Base-by-base conservation (phyloP, 2,329 filamentous ascomycete species). In the Colletotrichum nymphaeae region DNA sequence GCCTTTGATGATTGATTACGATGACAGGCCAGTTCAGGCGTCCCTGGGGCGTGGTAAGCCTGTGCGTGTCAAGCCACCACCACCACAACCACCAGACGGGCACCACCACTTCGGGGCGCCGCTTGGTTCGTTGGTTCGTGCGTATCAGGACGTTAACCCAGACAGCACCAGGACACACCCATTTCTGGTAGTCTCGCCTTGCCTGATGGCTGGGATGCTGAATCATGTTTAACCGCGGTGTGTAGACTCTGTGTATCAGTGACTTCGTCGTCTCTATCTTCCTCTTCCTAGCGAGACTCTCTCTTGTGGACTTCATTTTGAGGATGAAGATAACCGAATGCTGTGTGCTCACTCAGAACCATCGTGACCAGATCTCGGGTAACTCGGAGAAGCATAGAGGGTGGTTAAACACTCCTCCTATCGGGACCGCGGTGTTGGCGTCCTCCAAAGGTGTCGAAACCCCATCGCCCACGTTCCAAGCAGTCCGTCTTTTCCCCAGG, bases 41-140 rank as follows among this genome's bases (percentile, higher is more conserved):
- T 11, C 6, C 7, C 24, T 24, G 30, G 49, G 14, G 42, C 26
- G 16, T 22, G 7, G 42, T 49, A 49, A 49, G 19, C 19, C 8
- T 22, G 4, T 49, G 19, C 42, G 3, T 49, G 42, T 49, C 42
- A 22, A 49, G 42, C 42, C 19, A 22, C 42, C 42, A 53, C 24
- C 19, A 26, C 4, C n/a, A 24, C 32, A 5, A 35, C 32, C 5
- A 42, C 12, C 42, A 35, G 32, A 35, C 4, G 1, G 32, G 32
- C 32, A 53, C 24, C n/a, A 26, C 4, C 22, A 26, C 19, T 5
- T n/a, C 5, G 6, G 6, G 30, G 28, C 46, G 46, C 14, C 62
- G 32, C 14, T n/a, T 60, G 55, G 66, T 69, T 64, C 70, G 67
- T 72, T 60, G 70, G 66, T 69, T 69, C 70, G 67, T 72, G 69